Evolutionary conservation across 2,329 filamentous ascomycete genomes (phyloP), one percentile per base, ranked within the genome.

Genomic region (Coniella lustricola): DNA sequence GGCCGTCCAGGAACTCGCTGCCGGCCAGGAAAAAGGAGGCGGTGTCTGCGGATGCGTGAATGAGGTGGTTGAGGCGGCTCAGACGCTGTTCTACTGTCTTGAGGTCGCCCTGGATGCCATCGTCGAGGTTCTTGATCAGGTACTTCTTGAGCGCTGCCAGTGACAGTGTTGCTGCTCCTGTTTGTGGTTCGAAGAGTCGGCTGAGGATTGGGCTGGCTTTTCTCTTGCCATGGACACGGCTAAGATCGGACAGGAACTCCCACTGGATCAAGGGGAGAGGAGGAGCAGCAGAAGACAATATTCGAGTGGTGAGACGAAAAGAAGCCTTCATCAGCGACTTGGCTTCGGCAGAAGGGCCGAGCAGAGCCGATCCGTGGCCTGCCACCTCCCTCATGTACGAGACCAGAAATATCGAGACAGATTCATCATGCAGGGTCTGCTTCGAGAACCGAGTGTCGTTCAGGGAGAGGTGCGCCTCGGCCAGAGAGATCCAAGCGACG

Each of bases 1-100:
- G 73, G 1, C 85, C 81, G 62, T 96, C 91, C 17, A 95, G 66
- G 57, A 93, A 91, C 65, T 96, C 91, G 44, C 86, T 90, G 1
- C 91, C 91, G 0, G 85, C 85, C 57, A 95, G 77, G 58, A 95
- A 83, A 56, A 87, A 71, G 1, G 70, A 67, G 17, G 76, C 77
- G 1, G 73, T 69, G 17, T 74, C 69, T 0, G 79, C 71, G 4
- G 82, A 87, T 7, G 70, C 72, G 56, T 80, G 74, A 4, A 89
- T 67, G 3, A 90, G 67, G 43, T 80, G 73, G 50, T 81, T 85
- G n/a, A 88, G 60, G 9, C 69, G 69, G 40, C 72, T 72, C 29
- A 90, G 68, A 0, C 70, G 69, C 1, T 64, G 62, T 58, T 85
- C 79, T 0, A 79, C 71, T 7, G 67, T 64, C 34, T 72, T 74